Evolutionary conservation across 1,139 yeast species (phyloP).

Genomic region (Scheffersomyces lignicola): DNA sequence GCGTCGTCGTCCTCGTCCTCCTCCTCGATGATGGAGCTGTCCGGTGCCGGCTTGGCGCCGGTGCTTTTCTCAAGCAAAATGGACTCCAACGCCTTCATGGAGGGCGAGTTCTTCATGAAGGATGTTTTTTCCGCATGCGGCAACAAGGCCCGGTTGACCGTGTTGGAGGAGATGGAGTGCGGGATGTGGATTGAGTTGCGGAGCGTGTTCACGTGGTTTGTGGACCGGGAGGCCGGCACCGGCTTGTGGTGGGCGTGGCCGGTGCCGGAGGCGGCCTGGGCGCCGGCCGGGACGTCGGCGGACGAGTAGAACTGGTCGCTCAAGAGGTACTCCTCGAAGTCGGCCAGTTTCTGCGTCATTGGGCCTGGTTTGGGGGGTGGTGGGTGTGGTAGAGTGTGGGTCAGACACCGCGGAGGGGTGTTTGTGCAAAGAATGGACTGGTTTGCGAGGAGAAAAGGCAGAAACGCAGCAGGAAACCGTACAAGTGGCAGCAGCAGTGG

Average conservation of each 20-base stretch:
- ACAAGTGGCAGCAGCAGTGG: too few relatives aligned
- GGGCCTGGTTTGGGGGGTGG: too few relatives aligned
- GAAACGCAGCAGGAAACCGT: too few relatives aligned
- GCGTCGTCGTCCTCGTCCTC: constrained; percentile 20
- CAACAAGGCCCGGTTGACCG: constrained; percentile 20
- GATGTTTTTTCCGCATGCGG: constrained; percentile 26
- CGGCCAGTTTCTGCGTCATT: constrained; percentile 6
- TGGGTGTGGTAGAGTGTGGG: too few relatives aligned
- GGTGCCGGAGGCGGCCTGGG: constrained; percentile 13
- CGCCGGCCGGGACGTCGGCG: constrained; percentile 17
- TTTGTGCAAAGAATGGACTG: too few relatives aligned
- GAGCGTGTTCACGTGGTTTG: constrained; percentile 47
- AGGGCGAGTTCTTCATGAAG: constrained; percentile 54
- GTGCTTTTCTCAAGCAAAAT: constrained; percentile 33
- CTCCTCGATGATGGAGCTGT: constrained; percentile 15
- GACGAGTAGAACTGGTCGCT: constrained; percentile 17
- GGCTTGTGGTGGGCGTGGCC: constrained; percentile 13
- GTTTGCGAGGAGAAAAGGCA: too few relatives aligned
- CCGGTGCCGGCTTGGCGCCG: constrained; percentile 3
- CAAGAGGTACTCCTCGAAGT: constrained; percentile 7
- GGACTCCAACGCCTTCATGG: constrained; percentile 52
- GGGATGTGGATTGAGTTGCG: constrained; percentile 52
- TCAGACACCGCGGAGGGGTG: too few relatives aligned
- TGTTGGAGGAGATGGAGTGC: constrained; percentile 36
- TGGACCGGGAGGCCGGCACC: neutral